Evolutionary conservation across 1,284 basidiomycete genomes (phyloP), one percentile per base, ranked within the genome.

Genomic region (Ceratorhiza oryzae-sativae): DNA sequence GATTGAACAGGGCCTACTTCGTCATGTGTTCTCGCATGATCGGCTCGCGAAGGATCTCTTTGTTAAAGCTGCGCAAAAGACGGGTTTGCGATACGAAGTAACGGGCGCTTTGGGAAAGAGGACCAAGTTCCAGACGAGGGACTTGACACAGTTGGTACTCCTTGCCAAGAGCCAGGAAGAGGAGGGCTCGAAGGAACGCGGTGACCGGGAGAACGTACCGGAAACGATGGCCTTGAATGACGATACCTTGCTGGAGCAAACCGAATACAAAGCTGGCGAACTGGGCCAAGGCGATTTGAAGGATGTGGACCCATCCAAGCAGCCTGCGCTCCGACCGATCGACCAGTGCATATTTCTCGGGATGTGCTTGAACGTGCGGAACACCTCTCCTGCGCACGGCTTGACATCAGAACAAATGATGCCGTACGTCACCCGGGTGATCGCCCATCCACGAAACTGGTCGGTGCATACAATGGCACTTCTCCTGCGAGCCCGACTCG

Each of bases 221-320:
- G 88, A 94, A 78, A 91, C 90, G 1, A 83, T 97, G 34, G 83
- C 85, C 1, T 86, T 99, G 67, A 97, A 99, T 80, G 97, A 99
- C 81, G 97, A 99, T 80, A 98, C 95, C 0, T 85, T 99, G 10
- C 86, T 99, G 51, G 97, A 99, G 81, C 89, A 93, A 77, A 99
- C 97, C 2, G 87, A 91, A 77, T 99, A 95, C 80, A 94, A 94
- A 8, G 88, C 86, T 8, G 90, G 87, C 1, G 81, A 81, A 45
- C 81, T 85, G n/a, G 79, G 83, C 10, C 77, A 82, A 53, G 71
- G 55, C 6, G 81, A 80, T 72, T 82, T 93, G 73, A 72, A 80
- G 23, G 89, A 91, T 77, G 83, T 98, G 72, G 88, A 97, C 79
- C 95, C 95, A 0, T 85, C 89, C 4, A 82, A 87, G 13, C 97